A percentile compares a stretch with the other conserved stretches of the same genome.
Conservation (phyloP, 345 rosid species). For the Atalantia buxifolia region DNA sequence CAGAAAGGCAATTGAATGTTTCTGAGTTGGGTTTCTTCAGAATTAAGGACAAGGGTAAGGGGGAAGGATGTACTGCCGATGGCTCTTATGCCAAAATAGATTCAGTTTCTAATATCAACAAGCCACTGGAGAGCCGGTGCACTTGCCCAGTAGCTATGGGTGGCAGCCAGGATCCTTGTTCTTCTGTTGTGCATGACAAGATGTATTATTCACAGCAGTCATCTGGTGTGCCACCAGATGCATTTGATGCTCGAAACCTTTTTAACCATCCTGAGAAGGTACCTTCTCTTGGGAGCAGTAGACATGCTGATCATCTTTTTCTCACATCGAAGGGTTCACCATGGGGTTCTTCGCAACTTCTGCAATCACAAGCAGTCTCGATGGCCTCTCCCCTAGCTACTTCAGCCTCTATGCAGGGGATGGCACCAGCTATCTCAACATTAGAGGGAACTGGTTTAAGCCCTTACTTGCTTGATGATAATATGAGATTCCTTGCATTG, state of each 20-base stretch:
- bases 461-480: slow-evolving; percentile 36
- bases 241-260: slow-evolving; percentile 21
- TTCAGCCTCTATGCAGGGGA: slow-evolving; percentile 16
- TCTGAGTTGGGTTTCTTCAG: slow-evolving; percentile 26
- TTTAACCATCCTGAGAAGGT: slow-evolving; percentile 20
- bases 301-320: slow-evolving; percentile 17
- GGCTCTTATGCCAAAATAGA: slow-evolving; percentile 15
- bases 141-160: slow-evolving; percentile 8
- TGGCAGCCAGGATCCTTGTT: slow-evolving; percentile 16
- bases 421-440: slow-evolving; percentile 16
- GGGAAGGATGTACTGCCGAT: slow-evolving; percentile 17
- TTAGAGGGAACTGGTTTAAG: slow-evolving; percentile 12
- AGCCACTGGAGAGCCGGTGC: slow-evolving; percentile 17
- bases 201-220: slow-evolving; percentile 9
- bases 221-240: slow-evolving; percentile 14
- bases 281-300: slow-evolving; percentile 19
- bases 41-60: slow-evolving; percentile 24
- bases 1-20: slow-evolving; percentile 16
- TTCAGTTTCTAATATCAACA: slow-evolving; percentile 25
- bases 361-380: slow-evolving; percentile 23
- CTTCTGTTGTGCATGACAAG: slow-evolving; percentile 20
- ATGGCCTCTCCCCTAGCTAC: slow-evolving; percentile 18
- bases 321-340: slow-evolving; percentile 16
- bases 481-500: slow-evolving; percentile 39
- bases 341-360: slow-evolving; percentile 12